phyloP scores from a whole-genome alignment of 768 basidiomycete species.

The Mycena epipterygia region DNA sequence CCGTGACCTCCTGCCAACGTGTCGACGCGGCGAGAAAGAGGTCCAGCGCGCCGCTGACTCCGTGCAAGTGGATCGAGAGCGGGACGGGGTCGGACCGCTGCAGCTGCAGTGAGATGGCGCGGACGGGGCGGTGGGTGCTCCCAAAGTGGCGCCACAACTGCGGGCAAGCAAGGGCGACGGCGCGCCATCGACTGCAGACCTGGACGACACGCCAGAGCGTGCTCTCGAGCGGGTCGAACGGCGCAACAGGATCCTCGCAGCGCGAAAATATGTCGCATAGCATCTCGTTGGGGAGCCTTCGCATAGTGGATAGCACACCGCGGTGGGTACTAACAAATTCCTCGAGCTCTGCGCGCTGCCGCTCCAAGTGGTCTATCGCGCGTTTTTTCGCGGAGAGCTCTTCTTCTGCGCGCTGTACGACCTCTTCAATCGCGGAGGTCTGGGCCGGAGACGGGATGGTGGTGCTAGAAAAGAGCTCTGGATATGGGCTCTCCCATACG shows the following conservation, averaged over 20 bases:
- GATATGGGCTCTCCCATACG: background rate
- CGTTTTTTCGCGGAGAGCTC: background rate
- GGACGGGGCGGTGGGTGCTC: too few relatives aligned
- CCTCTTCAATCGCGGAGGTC: background rate
- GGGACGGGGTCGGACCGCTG: background rate
- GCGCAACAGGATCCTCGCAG: background rate
- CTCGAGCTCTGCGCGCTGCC: background rate
- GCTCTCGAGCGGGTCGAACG: background rate
- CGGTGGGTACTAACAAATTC: background rate
- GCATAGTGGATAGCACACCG: conserved; percentile 1
- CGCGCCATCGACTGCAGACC: conserved; percentile 24
- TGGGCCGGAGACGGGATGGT: background rate
- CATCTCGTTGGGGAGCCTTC: conserved; percentile 23
- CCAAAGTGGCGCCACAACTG: conserved; percentile 22
- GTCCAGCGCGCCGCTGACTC: background rate
- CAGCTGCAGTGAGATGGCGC: background rate
- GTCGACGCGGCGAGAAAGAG: background rate
- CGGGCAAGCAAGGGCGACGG: conserved; percentile 20
- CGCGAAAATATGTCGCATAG: conserved; percentile 20
- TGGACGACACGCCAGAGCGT: conserved; percentile 13
- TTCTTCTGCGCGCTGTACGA: background rate
- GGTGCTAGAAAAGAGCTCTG: background rate
- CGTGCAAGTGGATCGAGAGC: background rate
- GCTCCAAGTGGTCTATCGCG: background rate
- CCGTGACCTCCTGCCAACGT: conserved; percentile 13